These are phyloP conservation scores for Podaxis carcinomalis DNA, from an alignment of 768 basidiomycete genomes.

Conservation along the genomic window DNA sequence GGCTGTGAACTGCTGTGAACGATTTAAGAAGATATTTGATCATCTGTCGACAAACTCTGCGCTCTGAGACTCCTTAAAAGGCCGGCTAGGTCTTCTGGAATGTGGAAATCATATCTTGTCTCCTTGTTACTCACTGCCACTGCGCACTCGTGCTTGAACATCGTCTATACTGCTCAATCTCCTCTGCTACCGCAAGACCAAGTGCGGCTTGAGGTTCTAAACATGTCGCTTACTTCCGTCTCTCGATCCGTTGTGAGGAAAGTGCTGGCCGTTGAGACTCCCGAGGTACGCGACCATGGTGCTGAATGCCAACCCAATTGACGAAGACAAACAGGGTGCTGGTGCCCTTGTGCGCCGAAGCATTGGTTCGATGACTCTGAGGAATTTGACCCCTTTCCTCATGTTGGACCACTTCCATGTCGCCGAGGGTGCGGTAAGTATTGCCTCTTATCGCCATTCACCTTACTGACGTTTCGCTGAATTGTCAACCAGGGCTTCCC, in stretches of 20 bases:
- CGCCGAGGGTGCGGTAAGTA: slow-evolving; percentile 58
- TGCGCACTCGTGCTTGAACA: not conserved
- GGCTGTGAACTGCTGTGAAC: not conserved
- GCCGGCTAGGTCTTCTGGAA: not conserved
- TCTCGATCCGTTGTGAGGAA: slow-evolving; percentile 74
- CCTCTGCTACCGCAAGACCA: not conserved
- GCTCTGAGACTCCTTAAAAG: not conserved
- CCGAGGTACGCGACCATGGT: slow-evolving; percentile 43
- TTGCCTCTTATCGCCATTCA: not conserved
- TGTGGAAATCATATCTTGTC: slow-evolving; percentile 4
- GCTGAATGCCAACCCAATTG: not conserved
- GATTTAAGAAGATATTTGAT: not conserved
- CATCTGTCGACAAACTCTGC: not conserved
- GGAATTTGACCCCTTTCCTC: slow-evolving; percentile 87
- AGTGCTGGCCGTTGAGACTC: slow-evolving; percentile 70
- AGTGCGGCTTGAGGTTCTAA: not conserved
- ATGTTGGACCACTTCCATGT: slow-evolving; percentile 86
- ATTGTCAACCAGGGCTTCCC: slow-evolving; percentile 65
- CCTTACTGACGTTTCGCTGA: not conserved
- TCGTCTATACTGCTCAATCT: not conserved
- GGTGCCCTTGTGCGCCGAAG: slow-evolving; percentile 83
- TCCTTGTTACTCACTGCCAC: not conserved
- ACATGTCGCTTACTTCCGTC: slow-evolving; percentile 28
- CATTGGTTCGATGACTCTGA: slow-evolving; percentile 70
- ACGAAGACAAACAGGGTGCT: slow-evolving; percentile 48